Evolutionary conservation across 495 filamentous ascomycete genomes (phyloP).

Genomic region (Sphaerosporella brunnea): DNA sequence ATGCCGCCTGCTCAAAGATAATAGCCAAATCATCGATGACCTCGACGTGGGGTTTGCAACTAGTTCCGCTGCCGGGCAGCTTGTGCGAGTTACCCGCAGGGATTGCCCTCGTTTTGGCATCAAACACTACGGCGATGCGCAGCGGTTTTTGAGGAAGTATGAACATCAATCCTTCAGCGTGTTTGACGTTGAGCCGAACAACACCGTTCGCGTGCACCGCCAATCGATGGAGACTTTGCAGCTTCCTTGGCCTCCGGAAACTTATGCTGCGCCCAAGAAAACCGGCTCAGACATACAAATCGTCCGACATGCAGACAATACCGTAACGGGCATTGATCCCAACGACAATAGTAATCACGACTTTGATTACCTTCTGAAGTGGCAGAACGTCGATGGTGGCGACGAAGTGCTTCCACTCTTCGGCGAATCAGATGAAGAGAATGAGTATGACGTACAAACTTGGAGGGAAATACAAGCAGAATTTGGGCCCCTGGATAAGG

Average conservation of each 20-base stretch:
- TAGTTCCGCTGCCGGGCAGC: not conserved
- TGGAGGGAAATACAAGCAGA: slow-evolving; percentile 50
- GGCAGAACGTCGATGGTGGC: slow-evolving; percentile 28
- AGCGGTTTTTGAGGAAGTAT: slow-evolving; percentile 15
- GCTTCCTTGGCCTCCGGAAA: slow-evolving; percentile 10
- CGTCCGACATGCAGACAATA: slow-evolving; percentile 9
- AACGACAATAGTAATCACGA: slow-evolving; percentile 13
- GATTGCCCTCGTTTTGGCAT: slow-evolving; percentile 15
- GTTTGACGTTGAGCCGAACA: slow-evolving; percentile 6
- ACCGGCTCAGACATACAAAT: slow-evolving; percentile 12
- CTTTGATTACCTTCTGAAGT: slow-evolving; percentile 23
- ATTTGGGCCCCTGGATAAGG: slow-evolving; percentile 5
- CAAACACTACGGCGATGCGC: slow-evolving; percentile 13
- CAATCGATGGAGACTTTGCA: slow-evolving; percentile 4
- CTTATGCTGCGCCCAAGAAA: not conserved
- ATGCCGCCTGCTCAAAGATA: slow-evolving; percentile 8
- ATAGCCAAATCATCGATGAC: not conserved
- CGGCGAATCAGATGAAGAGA: slow-evolving; percentile 46
- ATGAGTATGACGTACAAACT: slow-evolving; percentile 37
- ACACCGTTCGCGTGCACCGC: slow-evolving; percentile 3
- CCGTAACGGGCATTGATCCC: not conserved
- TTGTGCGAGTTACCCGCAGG: not conserved
- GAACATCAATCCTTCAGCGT: slow-evolving; percentile 18
- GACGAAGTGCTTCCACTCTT: slow-evolving; percentile 39
- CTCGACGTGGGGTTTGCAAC: not conserved